Conservation (phyloP, 805 yeast genomes). For the Spathaspora hagerdaliae region DNA sequence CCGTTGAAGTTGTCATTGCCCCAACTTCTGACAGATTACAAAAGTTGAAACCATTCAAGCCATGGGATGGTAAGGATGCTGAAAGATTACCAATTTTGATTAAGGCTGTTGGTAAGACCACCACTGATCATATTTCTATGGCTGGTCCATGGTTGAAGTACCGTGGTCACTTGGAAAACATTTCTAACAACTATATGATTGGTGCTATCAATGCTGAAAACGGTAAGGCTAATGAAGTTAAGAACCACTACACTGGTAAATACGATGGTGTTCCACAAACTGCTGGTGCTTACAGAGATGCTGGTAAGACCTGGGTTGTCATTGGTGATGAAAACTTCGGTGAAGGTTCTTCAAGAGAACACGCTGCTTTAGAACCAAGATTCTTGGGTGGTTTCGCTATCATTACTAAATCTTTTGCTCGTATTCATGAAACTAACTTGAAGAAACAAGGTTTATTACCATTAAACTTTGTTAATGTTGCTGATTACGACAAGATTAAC, state of each 20-base stretch:
- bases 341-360: slow-evolving; percentile 99
- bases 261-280: slow-evolving; percentile 96
- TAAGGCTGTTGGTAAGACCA: slow-evolving; percentile 95
- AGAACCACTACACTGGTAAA: slow-evolving; percentile 87
- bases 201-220: slow-evolving; percentile 98
- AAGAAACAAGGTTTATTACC: slow-evolving; percentile 99
- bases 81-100: slow-evolving; percentile 85
- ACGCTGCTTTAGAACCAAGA: slow-evolving; percentile 99
- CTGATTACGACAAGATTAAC: slow-evolving; percentile 90
- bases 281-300: slow-evolving; percentile 90
- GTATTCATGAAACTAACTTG: slow-evolving; percentile 99
- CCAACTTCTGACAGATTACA: slow-evolving; percentile 97
- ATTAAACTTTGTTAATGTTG: slow-evolving; percentile 84
- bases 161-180: slow-evolving; percentile 99
- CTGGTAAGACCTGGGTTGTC: slow-evolving; percentile 93
- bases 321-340: slow-evolving; percentile 98
- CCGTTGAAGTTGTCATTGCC: slow-evolving; percentile 69
- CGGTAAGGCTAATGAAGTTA: slow-evolving; percentile 87
- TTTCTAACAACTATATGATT: slow-evolving; percentile 98
- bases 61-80: slow-evolving; percentile 97
- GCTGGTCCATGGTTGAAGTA: slow-evolving; percentile 99
- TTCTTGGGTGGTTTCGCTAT: slow-evolving; percentile 98
- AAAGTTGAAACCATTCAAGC: slow-evolving; percentile 84
- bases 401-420: slow-evolving; percentile 95
- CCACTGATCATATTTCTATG: slow-evolving; percentile 99